phyloP scores from a whole-genome alignment of 306 rosid genomes.

The Rubus idaeus region DNA sequence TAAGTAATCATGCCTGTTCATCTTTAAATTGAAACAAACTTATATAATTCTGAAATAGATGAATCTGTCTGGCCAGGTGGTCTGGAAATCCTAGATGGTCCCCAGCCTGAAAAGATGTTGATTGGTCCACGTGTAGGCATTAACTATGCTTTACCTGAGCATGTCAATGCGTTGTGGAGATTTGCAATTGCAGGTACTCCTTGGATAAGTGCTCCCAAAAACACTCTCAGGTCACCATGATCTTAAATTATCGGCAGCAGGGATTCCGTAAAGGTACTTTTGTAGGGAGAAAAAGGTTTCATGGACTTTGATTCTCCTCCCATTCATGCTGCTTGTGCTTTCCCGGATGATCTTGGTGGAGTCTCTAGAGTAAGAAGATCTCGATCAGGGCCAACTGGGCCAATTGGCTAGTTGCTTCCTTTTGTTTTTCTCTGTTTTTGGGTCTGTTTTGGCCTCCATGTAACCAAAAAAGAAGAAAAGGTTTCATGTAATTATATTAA shows the following conservation, averaged over 20 bases:
- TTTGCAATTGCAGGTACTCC: slow-evolving; percentile 85
- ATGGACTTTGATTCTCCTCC: too few relatives aligned
- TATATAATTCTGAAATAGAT: slow-evolving; percentile 11
- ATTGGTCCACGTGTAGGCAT: slow-evolving; percentile 92
- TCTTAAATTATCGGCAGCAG: slow-evolving; percentile 3
- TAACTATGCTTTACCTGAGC: slow-evolving; percentile 74
- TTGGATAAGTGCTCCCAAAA: slow-evolving; percentile 95
- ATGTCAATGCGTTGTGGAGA: slow-evolving; percentile 83
- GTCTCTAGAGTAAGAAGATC: too few relatives aligned
- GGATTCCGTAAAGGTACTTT: background rate
- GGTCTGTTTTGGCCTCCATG: too few relatives aligned
- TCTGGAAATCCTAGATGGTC: slow-evolving; percentile 81
- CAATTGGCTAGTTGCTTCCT: too few relatives aligned
- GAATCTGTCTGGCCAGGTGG: slow-evolving; percentile 55
- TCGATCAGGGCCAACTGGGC: too few relatives aligned
- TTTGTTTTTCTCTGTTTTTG: too few relatives aligned
- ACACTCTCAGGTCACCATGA: slow-evolving; percentile 56
- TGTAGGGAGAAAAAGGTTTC: background rate
- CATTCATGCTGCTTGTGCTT: too few relatives aligned
- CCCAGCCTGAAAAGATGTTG: slow-evolving; percentile 66
- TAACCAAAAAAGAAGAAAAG: too few relatives aligned
- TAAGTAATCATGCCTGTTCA: background rate
- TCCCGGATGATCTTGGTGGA: too few relatives aligned
- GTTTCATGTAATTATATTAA: background rate
- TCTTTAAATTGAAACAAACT: slow-evolving; percentile 14